Conservation (phyloP, 2,329 filamentous ascomycete genomes). For the Fusarium heterosporum region DNA sequence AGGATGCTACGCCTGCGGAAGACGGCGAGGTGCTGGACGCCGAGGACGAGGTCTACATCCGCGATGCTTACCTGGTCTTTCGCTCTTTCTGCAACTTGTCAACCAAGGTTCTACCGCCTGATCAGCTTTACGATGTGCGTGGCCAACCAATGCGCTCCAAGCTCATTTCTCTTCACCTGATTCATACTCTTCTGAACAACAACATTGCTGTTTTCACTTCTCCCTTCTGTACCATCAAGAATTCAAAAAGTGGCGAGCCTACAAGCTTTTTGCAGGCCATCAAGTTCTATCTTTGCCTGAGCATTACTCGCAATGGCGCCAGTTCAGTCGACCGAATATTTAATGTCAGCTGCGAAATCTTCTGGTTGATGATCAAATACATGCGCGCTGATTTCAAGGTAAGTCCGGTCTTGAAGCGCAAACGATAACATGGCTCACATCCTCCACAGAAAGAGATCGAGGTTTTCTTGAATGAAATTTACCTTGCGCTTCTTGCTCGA, state of each 20-base stretch:
- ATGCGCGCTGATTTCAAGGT: slow-evolving; percentile 95
- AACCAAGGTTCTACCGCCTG: slow-evolving; percentile 87
- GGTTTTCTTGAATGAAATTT: slow-evolving; percentile 97
- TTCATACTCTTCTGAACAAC: slow-evolving; percentile 95
- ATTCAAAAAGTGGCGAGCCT: slow-evolving; percentile 86
- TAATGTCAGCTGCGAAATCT: slow-evolving; percentile 95
- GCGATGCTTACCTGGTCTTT: slow-evolving; percentile 97
- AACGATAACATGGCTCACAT: slow-evolving; percentile 42
- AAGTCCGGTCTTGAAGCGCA: slow-evolving; percentile 38
- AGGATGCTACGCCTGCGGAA: slow-evolving; percentile 67
- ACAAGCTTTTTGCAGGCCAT: slow-evolving; percentile 94
- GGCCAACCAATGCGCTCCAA: slow-evolving; percentile 98
- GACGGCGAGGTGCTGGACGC: slow-evolving; percentile 70
- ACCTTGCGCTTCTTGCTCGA: slow-evolving; percentile 89
- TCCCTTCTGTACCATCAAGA: slow-evolving; percentile 90
- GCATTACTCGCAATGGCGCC: slow-evolving; percentile 92
- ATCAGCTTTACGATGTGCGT: slow-evolving; percentile 91
- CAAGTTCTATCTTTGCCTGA: slow-evolving; percentile 96
- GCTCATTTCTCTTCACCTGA: slow-evolving; percentile 92
- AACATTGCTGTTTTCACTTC: slow-evolving; percentile 92
- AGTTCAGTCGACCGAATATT: slow-evolving; percentile 94
- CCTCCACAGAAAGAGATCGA: slow-evolving; percentile 86
- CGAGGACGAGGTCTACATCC: slow-evolving; percentile 96
- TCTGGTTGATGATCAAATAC: slow-evolving; percentile 96
- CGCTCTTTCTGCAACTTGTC: slow-evolving; percentile 97